A percentile compares a stretch with the other conserved stretches of the same genome.
phyloP scores from a whole-genome alignment of 306 rosid species.

The Cotoneaster glaucophyllus region DNA sequence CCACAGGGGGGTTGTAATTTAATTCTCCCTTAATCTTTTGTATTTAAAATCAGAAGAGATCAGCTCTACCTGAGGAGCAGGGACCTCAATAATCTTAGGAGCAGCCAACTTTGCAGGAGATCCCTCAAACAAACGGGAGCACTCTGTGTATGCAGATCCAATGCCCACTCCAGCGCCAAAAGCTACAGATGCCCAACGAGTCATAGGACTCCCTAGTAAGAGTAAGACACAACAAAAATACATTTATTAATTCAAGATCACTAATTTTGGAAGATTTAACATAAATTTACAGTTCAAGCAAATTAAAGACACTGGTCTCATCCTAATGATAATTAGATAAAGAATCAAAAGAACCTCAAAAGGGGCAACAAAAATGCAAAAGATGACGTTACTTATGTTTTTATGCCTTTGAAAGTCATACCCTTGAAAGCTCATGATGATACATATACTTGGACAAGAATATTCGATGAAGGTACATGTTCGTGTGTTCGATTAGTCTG shows the following conservation, averaged over 20 bases:
- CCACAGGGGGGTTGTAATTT: neutral
- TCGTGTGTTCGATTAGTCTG: neutral
- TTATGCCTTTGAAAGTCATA: neutral
- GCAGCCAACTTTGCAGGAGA: conserved; percentile 39
- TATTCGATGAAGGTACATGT: neutral
- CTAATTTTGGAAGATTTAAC: neutral
- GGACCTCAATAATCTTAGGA: conserved; percentile 21
- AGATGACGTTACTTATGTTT: neutral
- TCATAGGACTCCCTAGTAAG: conserved; percentile 64
- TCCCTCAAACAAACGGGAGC: conserved; percentile 56
- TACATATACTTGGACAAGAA: neutral
- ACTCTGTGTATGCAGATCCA: conserved; percentile 79
- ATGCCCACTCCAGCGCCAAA: conserved; percentile 85
- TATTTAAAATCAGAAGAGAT: neutral
- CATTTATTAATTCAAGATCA: neutral
- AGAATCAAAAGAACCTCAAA: neutral
- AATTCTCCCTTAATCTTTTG: neutral
- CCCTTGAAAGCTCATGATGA: neutral
- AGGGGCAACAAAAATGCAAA: neutral
- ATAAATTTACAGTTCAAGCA: neutral
- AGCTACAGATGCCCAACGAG: conserved; percentile 90
- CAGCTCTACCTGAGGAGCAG: conserved; percentile 33
- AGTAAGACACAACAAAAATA: neutral
- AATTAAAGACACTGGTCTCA: neutral
- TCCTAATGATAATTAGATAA: neutral